Base-by-base conservation (phyloP, 1,284 basidiomycete species). In the Apiotrichum veenhuisii region DNA sequence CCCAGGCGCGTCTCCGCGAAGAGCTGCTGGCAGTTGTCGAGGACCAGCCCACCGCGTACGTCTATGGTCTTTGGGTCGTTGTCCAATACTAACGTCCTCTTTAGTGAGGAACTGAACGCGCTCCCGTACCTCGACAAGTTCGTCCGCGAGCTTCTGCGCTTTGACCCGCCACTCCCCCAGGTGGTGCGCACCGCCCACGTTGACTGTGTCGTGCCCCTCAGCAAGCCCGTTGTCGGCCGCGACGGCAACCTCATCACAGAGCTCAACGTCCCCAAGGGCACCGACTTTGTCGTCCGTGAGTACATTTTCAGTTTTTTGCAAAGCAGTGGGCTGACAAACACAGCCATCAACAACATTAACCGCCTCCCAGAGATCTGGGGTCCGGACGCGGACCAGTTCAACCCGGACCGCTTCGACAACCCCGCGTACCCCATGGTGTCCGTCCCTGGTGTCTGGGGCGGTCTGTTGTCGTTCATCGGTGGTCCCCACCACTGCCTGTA, bases 401-500 rank as follows among this genome's bases (percentile, higher is more conserved):
- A 73, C 53, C 73, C 73, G 1, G 65, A 69, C 40, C 57, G 73
- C 36, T 72, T 58, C 57, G 55, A 63, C 23, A 25, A 53, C 45
- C 54, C 61, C 20, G 50, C 52, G 20, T 41, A 59, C 40, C 58
- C 77, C 41, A 78, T 77, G 52, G 75, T 73, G 8, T 77, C 74
- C 38, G 80, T 86, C 23, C 83, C 82, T 23, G 86, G 86, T 18
- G 71, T 87, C 53, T 86, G 82, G 75, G 81, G 84, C 1, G 83
- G 84, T 62, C 81, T 81, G 36, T 67, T 88, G 55, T 86, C 86
- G 22, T 89, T 88, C 75, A 73, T 87, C 47, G 81, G 80, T 53
- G 85, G 85, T 23, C 82, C 83, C 62, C 77, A 87, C 54, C 83
- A 84, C 41, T 88, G 86, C 69, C 86, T 88, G 64, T 70, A 36